These are phyloP conservation scores for Rhizoclosmatium sp. DNA, from an alignment of 192 early-diverging fungal genomes.

Conservation along the genomic window DNA sequence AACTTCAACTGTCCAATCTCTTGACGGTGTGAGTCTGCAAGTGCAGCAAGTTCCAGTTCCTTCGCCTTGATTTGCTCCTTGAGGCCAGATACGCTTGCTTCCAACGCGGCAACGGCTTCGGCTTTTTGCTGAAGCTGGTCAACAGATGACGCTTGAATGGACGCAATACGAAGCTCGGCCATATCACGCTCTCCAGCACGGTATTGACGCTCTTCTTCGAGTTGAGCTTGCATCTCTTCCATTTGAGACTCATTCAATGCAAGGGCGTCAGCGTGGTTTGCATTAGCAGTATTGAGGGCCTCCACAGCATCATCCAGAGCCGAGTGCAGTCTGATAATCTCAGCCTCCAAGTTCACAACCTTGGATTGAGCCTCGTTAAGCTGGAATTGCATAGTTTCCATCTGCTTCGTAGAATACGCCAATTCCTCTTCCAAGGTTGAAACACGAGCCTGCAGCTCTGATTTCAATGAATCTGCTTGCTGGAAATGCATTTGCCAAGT, in stretches of 20 bases:
- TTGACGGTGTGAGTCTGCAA: constrained; percentile 19
- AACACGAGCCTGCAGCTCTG: background rate
- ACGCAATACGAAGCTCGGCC: constrained; percentile 33
- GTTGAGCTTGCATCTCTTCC: constrained; percentile 1
- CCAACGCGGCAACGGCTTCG: background rate
- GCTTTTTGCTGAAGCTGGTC: constrained; percentile 2
- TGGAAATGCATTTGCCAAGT: constrained; percentile 8
- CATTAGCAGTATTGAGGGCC: constrained; percentile 2
- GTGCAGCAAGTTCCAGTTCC: background rate
- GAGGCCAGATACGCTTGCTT: background rate
- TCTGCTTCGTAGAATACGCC: background rate
- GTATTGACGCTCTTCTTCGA: constrained; percentile 23
- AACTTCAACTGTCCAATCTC: constrained; percentile 23
- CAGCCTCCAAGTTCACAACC: constrained; percentile 23
- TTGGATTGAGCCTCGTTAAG: background rate
- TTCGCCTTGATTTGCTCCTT: background rate
- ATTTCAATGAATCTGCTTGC: background rate
- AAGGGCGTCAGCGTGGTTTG: background rate
- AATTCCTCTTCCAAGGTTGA: constrained; percentile 14
- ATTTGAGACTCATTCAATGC: constrained; percentile 12
- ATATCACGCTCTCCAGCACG: constrained; percentile 32
- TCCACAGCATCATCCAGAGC: constrained; percentile 4
- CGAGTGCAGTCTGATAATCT: background rate
- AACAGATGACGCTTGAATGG: background rate
- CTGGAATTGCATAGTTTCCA: background rate